phyloP scores from a whole-genome alignment of 495 filamentous ascomycete species.

The Hypoxylon fuscum region DNA sequence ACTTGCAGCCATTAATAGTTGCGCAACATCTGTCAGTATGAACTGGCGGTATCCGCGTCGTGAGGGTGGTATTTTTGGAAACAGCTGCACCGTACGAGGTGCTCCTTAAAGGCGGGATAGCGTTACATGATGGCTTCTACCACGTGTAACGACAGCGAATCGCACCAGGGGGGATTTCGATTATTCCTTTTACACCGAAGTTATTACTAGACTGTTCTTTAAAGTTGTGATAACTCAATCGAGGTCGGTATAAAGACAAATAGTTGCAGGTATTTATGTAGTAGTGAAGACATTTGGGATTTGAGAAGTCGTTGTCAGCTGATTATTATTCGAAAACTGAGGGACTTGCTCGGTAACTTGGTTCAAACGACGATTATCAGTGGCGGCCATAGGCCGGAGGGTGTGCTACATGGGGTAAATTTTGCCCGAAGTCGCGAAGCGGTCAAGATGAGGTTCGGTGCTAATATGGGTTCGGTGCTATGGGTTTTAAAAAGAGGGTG shows the following conservation, averaged over 20 bases:
- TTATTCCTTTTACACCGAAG: conserved; percentile 10
- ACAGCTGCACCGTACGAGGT: conserved; percentile 24
- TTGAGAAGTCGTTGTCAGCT: too few relatives aligned
- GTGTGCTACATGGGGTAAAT: too few relatives aligned
- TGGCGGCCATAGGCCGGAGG: too few relatives aligned
- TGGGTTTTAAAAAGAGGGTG: conserved; percentile 8
- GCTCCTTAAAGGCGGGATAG: conserved; percentile 17
- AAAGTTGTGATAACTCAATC: neutral
- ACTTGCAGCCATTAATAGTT: conserved; percentile 17
- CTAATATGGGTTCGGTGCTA: neutral
- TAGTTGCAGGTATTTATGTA: too few relatives aligned
- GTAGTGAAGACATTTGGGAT: too few relatives aligned
- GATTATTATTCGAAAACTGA: neutral
- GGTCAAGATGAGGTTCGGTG: conserved; percentile 25
- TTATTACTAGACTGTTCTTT: neutral
- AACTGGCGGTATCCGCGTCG: conserved; percentile 39
- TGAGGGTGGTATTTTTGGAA: conserved; percentile 35
- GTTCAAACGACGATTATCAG: too few relatives aligned
- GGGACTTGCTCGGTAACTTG: neutral
- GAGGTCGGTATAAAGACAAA: too few relatives aligned
- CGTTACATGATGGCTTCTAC: conserved; percentile 18
- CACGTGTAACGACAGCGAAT: conserved; percentile 26
- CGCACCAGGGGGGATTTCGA: conserved; percentile 1
- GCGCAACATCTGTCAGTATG: conserved; percentile 32
- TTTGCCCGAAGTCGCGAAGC: too few relatives aligned